Percentiles rank a stretch among this genome's conserved stretches.
These are phyloP conservation scores for Silybum marianum DNA, from an alignment of 129 eudicot species.

Conservation along the genomic window DNA sequence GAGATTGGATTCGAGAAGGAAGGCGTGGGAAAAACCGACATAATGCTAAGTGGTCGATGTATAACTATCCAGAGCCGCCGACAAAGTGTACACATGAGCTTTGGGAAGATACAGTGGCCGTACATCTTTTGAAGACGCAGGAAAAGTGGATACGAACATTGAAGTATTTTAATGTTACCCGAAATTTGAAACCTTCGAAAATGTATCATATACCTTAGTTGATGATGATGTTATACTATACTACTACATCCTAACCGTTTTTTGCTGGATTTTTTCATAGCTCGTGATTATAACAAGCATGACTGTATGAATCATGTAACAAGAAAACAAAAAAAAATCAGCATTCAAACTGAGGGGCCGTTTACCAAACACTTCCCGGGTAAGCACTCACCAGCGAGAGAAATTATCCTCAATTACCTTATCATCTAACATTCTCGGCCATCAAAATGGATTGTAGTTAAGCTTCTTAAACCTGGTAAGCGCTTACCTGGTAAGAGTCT, in stretches of 20 bases:
- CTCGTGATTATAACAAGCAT: background rate
- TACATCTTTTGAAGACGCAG: slow-evolving; percentile 78
- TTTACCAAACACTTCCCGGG: too few relatives aligned
- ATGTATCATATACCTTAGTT: slow-evolving; percentile 72
- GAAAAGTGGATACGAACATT: slow-evolving; percentile 85
- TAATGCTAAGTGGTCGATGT: slow-evolving; percentile 94
- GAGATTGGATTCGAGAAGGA: slow-evolving; percentile 75
- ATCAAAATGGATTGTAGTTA: too few relatives aligned
- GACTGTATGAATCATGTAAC: background rate
- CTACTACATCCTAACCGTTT: background rate
- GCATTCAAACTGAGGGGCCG: background rate
- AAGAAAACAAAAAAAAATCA: slow-evolving; percentile 1
- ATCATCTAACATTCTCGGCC: too few relatives aligned
- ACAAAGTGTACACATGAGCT: slow-evolving; percentile 80
- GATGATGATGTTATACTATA: background rate
- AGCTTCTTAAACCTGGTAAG: too few relatives aligned
- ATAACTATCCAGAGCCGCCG: slow-evolving; percentile 80
- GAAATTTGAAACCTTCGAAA: slow-evolving; percentile 71
- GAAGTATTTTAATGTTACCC: slow-evolving; percentile 74
- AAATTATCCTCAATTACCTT: too few relatives aligned
- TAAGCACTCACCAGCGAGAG: too few relatives aligned
- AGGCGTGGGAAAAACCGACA: slow-evolving; percentile 60
- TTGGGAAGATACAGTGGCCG: slow-evolving; percentile 89
- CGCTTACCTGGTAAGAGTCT: too few relatives aligned
- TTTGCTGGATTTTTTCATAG: background rate